A percentile compares a stretch with the other conserved stretches of the same genome.
phyloP scores from a whole-genome alignment of 2,329 filamentous ascomycete genomes.

The Paramyrothecium sp. region DNA sequence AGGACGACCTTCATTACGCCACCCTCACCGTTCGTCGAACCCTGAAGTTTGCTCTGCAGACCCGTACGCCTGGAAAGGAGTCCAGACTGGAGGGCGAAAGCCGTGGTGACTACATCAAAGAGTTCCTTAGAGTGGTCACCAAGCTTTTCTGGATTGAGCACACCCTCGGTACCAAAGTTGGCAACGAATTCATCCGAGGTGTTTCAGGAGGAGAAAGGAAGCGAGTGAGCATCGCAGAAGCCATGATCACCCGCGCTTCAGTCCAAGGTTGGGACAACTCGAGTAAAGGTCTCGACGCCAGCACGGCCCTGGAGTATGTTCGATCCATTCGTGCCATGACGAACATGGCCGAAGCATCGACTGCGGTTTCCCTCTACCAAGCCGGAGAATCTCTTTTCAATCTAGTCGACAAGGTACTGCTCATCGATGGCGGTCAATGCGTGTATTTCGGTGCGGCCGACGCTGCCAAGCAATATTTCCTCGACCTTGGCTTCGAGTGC shows the following conservation, averaged over 20 bases:
- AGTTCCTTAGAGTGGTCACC: slow-evolving; percentile 59
- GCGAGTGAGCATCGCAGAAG: slow-evolving; percentile 74
- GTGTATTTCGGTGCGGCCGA: slow-evolving; percentile 68
- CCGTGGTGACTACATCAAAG: slow-evolving; percentile 51
- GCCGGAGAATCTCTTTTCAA: slow-evolving; percentile 65
- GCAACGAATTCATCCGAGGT: slow-evolving; percentile 64
- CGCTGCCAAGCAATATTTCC: slow-evolving; percentile 66
- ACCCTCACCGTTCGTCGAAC: slow-evolving; percentile 67
- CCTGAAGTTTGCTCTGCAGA: slow-evolving; percentile 64
- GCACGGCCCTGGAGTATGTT: slow-evolving; percentile 71
- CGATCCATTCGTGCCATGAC: slow-evolving; percentile 63
- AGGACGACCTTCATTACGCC: slow-evolving; percentile 68
- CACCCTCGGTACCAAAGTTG: slow-evolving; percentile 66
- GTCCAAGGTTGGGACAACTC: slow-evolving; percentile 75
- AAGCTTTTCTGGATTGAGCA: slow-evolving; percentile 72
- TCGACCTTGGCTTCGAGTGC: slow-evolving; percentile 70
- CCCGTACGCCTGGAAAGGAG: slow-evolving; percentile 53
- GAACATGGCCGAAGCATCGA: slow-evolving; percentile 69
- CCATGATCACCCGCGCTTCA: slow-evolving; percentile 54
- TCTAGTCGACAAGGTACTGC: slow-evolving; percentile 72
- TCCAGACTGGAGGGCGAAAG: slow-evolving; percentile 57
- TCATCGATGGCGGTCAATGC: slow-evolving; percentile 71
- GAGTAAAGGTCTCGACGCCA: slow-evolving; percentile 69
- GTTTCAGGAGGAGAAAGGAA: slow-evolving; percentile 68
- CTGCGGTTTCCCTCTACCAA: slow-evolving; percentile 70